phyloP scores from a whole-genome alignment of 2,329 filamentous ascomycete genomes.

The Cladophialophora yegresii region DNA sequence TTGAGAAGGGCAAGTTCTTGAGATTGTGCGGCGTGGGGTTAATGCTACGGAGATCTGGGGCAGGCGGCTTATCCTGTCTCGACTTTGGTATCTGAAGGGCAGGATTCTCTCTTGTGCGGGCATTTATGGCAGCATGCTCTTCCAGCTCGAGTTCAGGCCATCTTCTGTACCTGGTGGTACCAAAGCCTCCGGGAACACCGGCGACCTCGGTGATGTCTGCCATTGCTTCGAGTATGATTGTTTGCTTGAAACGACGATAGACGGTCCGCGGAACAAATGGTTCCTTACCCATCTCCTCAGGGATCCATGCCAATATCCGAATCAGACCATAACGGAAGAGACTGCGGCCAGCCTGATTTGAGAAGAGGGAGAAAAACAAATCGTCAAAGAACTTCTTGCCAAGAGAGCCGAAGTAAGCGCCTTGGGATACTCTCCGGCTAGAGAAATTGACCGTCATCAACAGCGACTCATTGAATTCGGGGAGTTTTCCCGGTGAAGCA shows the following conservation, averaged over 20 bases:
- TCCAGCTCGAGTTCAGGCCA: conserved; percentile 26
- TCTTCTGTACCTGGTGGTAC: conserved; percentile 15
- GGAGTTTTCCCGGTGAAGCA: conserved; percentile 39
- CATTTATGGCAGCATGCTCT: conserved; percentile 19
- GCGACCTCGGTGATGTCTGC: conserved; percentile 30
- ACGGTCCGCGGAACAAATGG: conserved; percentile 63
- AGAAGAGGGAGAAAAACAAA: conserved; percentile 60
- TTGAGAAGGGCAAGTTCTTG: conserved; percentile 14
- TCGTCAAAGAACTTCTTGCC: conserved; percentile 57
- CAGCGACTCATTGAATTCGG: conserved; percentile 68
- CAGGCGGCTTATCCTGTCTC: conserved; percentile 14
- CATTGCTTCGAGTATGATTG: conserved; percentile 30
- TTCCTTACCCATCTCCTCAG: conserved; percentile 59
- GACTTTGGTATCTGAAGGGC: not conserved
- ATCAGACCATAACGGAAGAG: conserved; percentile 78
- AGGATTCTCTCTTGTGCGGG: conserved; percentile 4
- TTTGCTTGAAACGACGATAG: conserved; percentile 48
- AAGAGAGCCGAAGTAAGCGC: conserved; percentile 60
- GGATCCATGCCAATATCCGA: conserved; percentile 74
- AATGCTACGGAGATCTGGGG: conserved; percentile 22
- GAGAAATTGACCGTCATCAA: conserved; percentile 70
- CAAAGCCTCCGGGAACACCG: conserved; percentile 10
- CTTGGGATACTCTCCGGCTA: conserved; percentile 44
- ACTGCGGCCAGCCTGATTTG: conserved; percentile 54
- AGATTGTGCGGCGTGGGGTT: conserved; percentile 17